Evolutionary conservation across 2,329 filamentous ascomycete species (phyloP).

Genomic region (Alternaria alternata): DNA sequence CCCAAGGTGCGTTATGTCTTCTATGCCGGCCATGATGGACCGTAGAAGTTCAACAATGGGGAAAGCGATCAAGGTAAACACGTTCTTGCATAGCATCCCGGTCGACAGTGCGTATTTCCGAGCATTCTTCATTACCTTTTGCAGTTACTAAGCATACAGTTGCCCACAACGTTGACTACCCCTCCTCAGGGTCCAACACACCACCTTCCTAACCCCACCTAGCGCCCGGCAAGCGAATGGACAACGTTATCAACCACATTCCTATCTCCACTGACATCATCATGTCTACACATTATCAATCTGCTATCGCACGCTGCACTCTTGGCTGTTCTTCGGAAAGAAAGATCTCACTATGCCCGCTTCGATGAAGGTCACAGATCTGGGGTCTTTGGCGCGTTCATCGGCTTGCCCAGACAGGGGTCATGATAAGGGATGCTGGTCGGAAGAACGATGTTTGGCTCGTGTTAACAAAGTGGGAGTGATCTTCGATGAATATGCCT

Average conservation of each 20-base stretch:
- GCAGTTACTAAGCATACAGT: background rate
- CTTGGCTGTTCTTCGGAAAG: background rate
- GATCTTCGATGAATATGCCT: slow-evolving; percentile 4
- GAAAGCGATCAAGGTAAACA: background rate
- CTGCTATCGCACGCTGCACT: background rate
- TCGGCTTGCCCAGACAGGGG: slow-evolving; percentile 7
- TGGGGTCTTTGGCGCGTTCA: background rate
- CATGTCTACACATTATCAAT: background rate
- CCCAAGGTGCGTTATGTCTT: background rate
- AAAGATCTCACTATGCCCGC: slow-evolving; percentile 1
- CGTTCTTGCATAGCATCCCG: background rate
- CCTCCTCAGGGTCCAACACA: slow-evolving; percentile 6
- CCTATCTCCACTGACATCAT: slow-evolving; percentile 15
- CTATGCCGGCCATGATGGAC: background rate
- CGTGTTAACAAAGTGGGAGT: background rate
- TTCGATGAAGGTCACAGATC: slow-evolving; percentile 5
- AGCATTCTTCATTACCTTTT: background rate
- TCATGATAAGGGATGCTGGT: slow-evolving; percentile 8
- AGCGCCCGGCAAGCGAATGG: slow-evolving; percentile 9
- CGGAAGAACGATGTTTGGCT: background rate
- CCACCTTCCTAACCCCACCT: slow-evolving; percentile 18
- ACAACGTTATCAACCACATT: slow-evolving; percentile 1
- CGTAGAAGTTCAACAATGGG: background rate
- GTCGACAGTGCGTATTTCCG: background rate
- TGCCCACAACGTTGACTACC: background rate